Base-by-base conservation (phyloP, 2,329 filamentous ascomycete species). In the Dactylonectria estremocensis region DNA sequence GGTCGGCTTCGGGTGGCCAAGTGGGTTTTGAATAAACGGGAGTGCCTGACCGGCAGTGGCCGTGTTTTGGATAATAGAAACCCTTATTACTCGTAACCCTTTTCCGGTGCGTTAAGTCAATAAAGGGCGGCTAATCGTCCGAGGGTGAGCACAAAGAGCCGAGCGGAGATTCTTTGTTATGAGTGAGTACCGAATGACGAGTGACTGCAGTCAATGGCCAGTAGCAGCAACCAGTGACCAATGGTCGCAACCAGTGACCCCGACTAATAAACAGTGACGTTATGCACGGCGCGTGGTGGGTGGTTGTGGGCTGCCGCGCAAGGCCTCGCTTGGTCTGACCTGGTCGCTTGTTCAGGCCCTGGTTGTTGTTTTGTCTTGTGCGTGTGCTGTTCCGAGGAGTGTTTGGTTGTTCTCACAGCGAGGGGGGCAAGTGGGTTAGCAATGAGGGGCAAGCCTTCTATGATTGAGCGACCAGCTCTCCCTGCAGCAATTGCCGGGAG, bases 351-450 rank as follows among this genome's bases (percentile, higher is more conserved):
- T 28, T 28, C 24, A 28, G 7, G 24, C 4, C 24, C 24, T 54
- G 49, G 46, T 67, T 55, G 35, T 56, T 58, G 57, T 71, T 53
- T 56, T 56, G 40, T 55, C 35, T 60, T 61, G 55, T 48, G 24
- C 68, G 48, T 62, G 48, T 62, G 68, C 66, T 67, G 60, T 59
- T 65, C 33, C 20, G 62, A 60, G 69, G 58, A 50, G 60, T 63
- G 37, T 70, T 52, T 57, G 57, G 54, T 40, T 71, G 66, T 49
- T 28, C 24, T 28, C 24, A 28, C 7, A 28, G 18, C 48, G 54
- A 35, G 37, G 40, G 28, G 37, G 31, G 53, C 46, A 50, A 40
- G 10, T 40, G 59, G 50, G 10, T 40, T 62, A 18, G 28, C 43
- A 40, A 62, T 57, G 64, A 66, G 58, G 64, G 64, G 64, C 64